Conservation (phyloP, 805 yeast species). For the Suhomyces pyralidae region DNA sequence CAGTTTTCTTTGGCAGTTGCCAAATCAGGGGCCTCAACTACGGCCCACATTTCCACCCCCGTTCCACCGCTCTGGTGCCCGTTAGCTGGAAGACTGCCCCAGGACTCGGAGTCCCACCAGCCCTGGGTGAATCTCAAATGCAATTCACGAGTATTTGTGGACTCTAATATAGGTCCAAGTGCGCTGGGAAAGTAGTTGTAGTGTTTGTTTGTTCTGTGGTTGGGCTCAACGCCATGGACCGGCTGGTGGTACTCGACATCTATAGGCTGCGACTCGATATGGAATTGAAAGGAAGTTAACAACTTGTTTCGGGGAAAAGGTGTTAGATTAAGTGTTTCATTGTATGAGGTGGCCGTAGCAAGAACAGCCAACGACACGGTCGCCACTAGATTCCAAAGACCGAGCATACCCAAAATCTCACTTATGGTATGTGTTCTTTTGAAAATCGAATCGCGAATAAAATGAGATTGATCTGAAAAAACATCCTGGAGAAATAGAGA, state of each 20-base stretch:
- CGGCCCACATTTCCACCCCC: constrained; percentile 93
- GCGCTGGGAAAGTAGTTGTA: constrained; percentile 76
- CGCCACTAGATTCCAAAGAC: neutral
- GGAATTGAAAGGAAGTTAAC: constrained; percentile 69
- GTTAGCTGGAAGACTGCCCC: constrained; percentile 77
- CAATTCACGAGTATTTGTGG: constrained; percentile 66
- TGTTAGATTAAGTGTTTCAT: constrained; percentile 58
- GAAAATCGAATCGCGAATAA: neutral
- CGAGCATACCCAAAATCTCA: neutral
- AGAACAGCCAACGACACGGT: constrained; percentile 8
- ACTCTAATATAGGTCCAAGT: constrained; percentile 69
- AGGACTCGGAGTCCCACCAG: constrained; percentile 85
- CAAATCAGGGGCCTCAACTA: constrained; percentile 60
- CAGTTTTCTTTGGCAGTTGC: constrained; percentile 61
- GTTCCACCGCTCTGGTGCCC: constrained; percentile 85
- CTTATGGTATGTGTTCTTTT: neutral
- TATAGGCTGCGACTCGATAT: constrained; percentile 51
- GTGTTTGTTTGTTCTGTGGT: constrained; percentile 28
- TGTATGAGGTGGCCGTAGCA: constrained; percentile 28
- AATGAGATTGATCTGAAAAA: no score
- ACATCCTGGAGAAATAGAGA: no score
- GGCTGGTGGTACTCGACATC: constrained; percentile 16
- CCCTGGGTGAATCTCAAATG: constrained; percentile 91
- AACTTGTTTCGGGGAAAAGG: constrained; percentile 75
- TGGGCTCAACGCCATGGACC: constrained; percentile 8